phyloP scores from a whole-genome alignment of 495 filamentous ascomycete species.

The Penicillium dipodomyicola region DNA sequence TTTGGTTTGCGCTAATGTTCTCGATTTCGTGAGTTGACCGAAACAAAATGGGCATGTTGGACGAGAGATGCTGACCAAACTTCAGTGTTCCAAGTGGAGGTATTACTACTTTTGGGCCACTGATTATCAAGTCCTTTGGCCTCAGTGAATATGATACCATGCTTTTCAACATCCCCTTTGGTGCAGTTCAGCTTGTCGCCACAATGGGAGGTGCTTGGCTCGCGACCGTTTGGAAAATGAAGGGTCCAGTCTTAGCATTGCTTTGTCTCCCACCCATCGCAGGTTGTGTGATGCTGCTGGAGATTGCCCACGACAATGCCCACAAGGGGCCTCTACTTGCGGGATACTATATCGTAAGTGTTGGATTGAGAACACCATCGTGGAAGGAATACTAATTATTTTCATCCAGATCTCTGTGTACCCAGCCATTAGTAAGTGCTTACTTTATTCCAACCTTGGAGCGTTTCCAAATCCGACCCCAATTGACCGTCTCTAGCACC shows the following conservation, averaged over 20 bases:
- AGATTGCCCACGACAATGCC: slow-evolving; percentile 42
- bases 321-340: slow-evolving; percentile 51
- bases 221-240: slow-evolving; percentile 52
- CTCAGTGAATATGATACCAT: slow-evolving; percentile 59
- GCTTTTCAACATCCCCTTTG: slow-evolving; percentile 64
- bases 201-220: slow-evolving; percentile 57
- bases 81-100: slow-evolving; percentile 59
- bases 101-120: slow-evolving; percentile 61
- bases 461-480: slow-evolving; percentile 13
- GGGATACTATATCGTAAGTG: slow-evolving; percentile 55
- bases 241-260: slow-evolving; percentile 55
- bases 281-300: slow-evolving; percentile 55
- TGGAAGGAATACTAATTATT: neutral
- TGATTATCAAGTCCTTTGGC: slow-evolving; percentile 62
- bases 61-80: slow-evolving; percentile 22
- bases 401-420: slow-evolving; percentile 51
- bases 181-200: slow-evolving; percentile 57
- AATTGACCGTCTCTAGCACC: slow-evolving; percentile 47
- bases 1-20: slow-evolving; percentile 63
- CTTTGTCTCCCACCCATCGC: slow-evolving; percentile 56
- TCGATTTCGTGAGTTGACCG: slow-evolving; percentile 39
- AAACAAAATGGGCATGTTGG: neutral
- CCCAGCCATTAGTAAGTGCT: slow-evolving; percentile 50
- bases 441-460: too few relatives aligned
- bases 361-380: neutral